These are phyloP conservation scores for Cytospora piceae DNA, from an alignment of 2,329 filamentous ascomycete species.

Conservation along the genomic window DNA sequence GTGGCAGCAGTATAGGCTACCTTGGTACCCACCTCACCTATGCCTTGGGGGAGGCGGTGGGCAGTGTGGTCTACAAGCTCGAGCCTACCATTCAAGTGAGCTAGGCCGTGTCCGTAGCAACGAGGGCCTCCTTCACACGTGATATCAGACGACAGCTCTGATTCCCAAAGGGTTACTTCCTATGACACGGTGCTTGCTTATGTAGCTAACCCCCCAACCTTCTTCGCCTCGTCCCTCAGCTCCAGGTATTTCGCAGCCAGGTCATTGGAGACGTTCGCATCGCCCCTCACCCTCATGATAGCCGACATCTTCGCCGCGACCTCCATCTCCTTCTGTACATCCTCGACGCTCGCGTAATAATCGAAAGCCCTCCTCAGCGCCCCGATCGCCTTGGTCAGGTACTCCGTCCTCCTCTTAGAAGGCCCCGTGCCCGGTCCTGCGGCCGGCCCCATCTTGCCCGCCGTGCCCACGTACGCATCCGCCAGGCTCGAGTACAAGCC, in stretches of 20 bases:
- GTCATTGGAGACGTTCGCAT: slow-evolving; percentile 65
- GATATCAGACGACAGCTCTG: background rate
- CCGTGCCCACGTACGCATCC: slow-evolving; percentile 79
- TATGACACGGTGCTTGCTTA: background rate
- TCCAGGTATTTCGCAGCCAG: slow-evolving; percentile 68
- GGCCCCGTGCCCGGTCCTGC: slow-evolving; percentile 34
- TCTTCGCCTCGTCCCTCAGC: slow-evolving; percentile 49
- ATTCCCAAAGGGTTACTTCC: background rate
- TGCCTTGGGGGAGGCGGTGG: background rate
- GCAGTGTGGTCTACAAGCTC: background rate
- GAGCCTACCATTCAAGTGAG: background rate
- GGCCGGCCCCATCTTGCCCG: slow-evolving; percentile 51
- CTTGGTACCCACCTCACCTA: background rate
- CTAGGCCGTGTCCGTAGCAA: background rate
- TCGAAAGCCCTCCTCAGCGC: slow-evolving; percentile 66
- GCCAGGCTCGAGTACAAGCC: slow-evolving; percentile 71
- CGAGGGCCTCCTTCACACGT: background rate
- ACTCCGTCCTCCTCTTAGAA: slow-evolving; percentile 55
- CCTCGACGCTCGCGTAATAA: slow-evolving; percentile 69
- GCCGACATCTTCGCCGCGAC: slow-evolving; percentile 82
- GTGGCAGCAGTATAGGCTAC: background rate
- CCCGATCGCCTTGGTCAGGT: slow-evolving; percentile 60
- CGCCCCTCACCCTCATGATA: slow-evolving; percentile 71
- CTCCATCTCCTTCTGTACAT: slow-evolving; percentile 72
- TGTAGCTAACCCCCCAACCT: background rate